Evolutionary conservation across 768 basidiomycete species (phyloP).

Genomic region (Leccinum subtestaceum): DNA sequence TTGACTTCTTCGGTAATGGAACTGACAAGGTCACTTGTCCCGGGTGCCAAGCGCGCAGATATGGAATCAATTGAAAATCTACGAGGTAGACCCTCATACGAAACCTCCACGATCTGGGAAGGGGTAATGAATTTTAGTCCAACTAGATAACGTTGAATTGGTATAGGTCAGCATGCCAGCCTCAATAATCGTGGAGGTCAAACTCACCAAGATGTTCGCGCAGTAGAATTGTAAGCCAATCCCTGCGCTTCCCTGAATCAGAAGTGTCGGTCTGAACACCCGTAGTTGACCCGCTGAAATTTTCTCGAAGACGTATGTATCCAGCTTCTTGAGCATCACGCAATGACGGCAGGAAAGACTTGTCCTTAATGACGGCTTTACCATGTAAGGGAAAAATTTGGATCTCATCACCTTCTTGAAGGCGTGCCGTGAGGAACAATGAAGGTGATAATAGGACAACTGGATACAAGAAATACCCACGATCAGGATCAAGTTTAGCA

Average conservation of each 20-base stretch:
- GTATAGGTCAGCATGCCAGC: constrained; percentile 5
- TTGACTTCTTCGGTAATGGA: constrained; percentile 42
- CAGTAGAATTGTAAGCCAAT: constrained; percentile 68
- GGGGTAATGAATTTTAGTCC: constrained; percentile 67
- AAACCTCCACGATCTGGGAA: constrained; percentile 58
- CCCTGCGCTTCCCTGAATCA: constrained; percentile 39
- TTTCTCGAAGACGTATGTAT: constrained; percentile 52
- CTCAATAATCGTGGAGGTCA: background rate
- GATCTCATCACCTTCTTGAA: constrained; percentile 48
- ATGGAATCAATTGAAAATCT: constrained; percentile 56
- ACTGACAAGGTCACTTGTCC: constrained; percentile 18
- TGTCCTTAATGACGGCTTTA: constrained; percentile 33
- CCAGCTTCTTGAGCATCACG: constrained; percentile 49
- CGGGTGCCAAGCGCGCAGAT: constrained; percentile 27
- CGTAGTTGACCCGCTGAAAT: constrained; percentile 22
- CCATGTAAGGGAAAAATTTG: constrained; percentile 50
- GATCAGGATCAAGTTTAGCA: constrained; percentile 16
- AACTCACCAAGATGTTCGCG: constrained; percentile 66
- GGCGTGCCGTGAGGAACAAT: constrained; percentile 57
- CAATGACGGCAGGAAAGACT: constrained; percentile 49
- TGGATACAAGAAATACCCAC: constrained; percentile 28
- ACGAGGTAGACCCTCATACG: constrained; percentile 59
- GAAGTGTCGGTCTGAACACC: constrained; percentile 16
- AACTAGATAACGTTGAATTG: constrained; percentile 42
- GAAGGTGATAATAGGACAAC: constrained; percentile 56